phyloP scores from a whole-genome alignment of 352 stramenopile genomes.

The Blastocystis sp. region DNA sequence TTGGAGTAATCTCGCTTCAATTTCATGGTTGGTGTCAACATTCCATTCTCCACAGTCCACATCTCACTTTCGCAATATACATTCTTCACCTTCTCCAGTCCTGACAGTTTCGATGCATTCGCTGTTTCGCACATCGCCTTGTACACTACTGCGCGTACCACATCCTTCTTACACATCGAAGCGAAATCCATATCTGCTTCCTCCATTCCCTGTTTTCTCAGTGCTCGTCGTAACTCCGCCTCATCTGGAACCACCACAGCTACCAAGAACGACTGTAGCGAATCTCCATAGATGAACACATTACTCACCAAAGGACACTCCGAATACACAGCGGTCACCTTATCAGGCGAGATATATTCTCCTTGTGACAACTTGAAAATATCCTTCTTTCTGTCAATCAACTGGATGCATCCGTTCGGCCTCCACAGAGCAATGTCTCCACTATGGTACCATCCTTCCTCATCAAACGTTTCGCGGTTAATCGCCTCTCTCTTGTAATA shows the following conservation, averaged over 20 bases:
- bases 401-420: conserved; percentile 68
- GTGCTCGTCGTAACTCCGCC: conserved; percentile 69
- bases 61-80: conserved; percentile 76
- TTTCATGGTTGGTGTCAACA: conserved; percentile 92
- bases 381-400: conserved; percentile 79
- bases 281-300: conserved; percentile 88
- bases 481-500: conserved; percentile 90
- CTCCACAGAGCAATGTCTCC: conserved; percentile 73
- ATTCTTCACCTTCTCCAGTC: conserved; percentile 82
- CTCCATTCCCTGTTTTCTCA: conserved; percentile 69
- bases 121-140: conserved; percentile 72
- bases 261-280: conserved; percentile 84
- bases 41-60: conserved; percentile 81
- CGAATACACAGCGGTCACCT: conserved; percentile 68
- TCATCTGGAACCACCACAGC: conserved; percentile 84
- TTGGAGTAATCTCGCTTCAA: conserved; percentile 81
- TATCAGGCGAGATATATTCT: conserved; percentile 75
- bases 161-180: conserved; percentile 66
- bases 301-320: conserved; percentile 60
- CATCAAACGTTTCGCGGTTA: conserved; percentile 77
- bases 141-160: conserved; percentile 70
- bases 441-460: conserved; percentile 69
- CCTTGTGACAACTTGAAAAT: conserved; percentile 79
- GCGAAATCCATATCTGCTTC: conserved; percentile 64
- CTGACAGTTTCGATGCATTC: conserved; percentile 73